Conservation (phyloP, 2,329 filamentous ascomycete species). For the Metarhizium rileyi region DNA sequence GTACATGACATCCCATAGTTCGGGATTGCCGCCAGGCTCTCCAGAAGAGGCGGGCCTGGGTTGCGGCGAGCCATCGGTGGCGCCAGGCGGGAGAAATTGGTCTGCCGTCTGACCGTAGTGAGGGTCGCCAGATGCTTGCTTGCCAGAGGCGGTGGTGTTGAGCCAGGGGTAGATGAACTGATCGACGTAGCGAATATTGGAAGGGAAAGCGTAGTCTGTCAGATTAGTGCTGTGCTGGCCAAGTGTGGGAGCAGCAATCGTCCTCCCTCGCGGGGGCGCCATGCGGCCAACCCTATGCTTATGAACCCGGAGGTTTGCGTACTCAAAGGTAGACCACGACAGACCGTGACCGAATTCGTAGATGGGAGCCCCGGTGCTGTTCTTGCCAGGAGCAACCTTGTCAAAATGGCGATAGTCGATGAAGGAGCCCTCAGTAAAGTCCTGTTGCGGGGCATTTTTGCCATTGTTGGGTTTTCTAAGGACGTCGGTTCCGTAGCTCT, state of each 20-base stretch:
- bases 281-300: conserved; percentile 43
- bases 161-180: conserved; percentile 64
- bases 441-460: conserved; percentile 53
- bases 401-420: conserved; percentile 67
- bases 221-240: conserved; percentile 54
- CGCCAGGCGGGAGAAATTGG: conserved; percentile 50
- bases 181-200: conserved; percentile 38
- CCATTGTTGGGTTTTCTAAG: conserved; percentile 61
- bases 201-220: conserved; percentile 60
- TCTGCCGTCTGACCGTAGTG: conserved; percentile 49
- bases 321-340: conserved; percentile 70
- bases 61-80: conserved; percentile 46
- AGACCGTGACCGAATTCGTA: conserved; percentile 78
- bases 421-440: conserved; percentile 69
- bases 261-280: conserved; percentile 50
- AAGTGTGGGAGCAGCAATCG: conserved; percentile 52
- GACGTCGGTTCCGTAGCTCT: conserved; percentile 61
- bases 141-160: conserved; percentile 50
- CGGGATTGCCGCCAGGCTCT: conserved; percentile 53
- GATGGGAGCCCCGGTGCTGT: conserved; percentile 42
- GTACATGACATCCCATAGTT: conserved; percentile 61
- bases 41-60: conserved; percentile 40
- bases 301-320: conserved; percentile 55
- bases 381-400: conserved; percentile 31
- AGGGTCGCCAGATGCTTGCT: conserved; percentile 46